phyloP scores from a whole-genome alignment of 768 basidiomycete genomes.

The Suillus cothurnatus region DNA sequence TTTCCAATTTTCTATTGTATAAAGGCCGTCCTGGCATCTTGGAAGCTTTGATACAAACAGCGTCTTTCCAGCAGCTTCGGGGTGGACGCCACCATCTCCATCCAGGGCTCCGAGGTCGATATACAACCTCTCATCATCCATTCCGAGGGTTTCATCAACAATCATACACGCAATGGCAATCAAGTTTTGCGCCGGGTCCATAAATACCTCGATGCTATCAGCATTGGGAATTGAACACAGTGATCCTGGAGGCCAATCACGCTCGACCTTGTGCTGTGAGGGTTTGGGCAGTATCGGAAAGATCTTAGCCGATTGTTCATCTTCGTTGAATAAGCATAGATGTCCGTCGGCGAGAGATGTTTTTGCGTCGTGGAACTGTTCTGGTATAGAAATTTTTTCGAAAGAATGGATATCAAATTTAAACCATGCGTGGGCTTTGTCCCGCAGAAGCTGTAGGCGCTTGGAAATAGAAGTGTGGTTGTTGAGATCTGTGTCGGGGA shows the following conservation, averaged over 20 bases:
- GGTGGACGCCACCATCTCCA: neutral
- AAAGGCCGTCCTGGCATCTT: neutral
- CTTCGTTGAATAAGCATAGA: slow-evolving; percentile 3
- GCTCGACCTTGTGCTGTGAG: neutral
- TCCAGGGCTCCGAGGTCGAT: slow-evolving; percentile 1
- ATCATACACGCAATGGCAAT: neutral
- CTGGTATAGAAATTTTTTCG: neutral
- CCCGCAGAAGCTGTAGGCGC: slow-evolving; percentile 6
- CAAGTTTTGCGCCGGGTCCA: slow-evolving; percentile 4
- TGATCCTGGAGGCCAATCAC: neutral
- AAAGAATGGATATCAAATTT: neutral
- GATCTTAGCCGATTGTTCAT: neutral
- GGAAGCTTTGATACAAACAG: neutral
- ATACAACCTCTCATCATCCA: neutral
- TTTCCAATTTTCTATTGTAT: neutral
- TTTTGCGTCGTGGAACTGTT: neutral
- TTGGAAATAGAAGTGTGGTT: neutral
- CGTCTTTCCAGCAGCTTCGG: slow-evolving; percentile 1
- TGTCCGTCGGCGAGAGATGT: slow-evolving; percentile 4
- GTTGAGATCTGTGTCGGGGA: neutral
- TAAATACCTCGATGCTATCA: neutral
- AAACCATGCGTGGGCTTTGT: slow-evolving; percentile 6
- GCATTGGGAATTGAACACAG: neutral
- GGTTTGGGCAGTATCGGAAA: neutral
- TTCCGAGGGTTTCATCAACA: neutral